Base-by-base conservation (phyloP, 441 rosid species). In the Populus hybrid region DNA sequence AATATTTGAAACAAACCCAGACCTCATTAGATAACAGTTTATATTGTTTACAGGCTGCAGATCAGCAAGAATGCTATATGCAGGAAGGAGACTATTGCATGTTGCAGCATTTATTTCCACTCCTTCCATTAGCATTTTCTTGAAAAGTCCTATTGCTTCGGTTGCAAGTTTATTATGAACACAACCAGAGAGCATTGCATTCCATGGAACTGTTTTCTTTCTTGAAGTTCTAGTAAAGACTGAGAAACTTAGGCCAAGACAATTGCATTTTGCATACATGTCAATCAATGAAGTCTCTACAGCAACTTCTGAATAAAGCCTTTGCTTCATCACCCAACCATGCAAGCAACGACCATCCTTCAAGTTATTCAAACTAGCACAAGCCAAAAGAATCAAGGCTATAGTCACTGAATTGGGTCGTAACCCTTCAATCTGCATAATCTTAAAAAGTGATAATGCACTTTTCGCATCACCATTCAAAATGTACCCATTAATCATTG, bases 271-370 rank as follows among this genome's bases (percentile, higher is more conserved):
- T 14, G 98, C 94, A 81, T 94, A 94, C 94, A 92, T 91, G 80
- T 93, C 97, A 80, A 93, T 89, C 83, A 93, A 83, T 42, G 97
- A 93, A 81, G 93, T 94, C 73, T 89, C 90, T 18, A 94, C 88
- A 67, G 78, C 88, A 65, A 94, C 83, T 68, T 91, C 85, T 32
- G 87, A 64, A 32, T 87, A 82, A 72, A 89, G 75, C 57, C 80
- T 81, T 74, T 86, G 86, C 87, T 88, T 93, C 75, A 90, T 82
- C 75, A 87, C 84, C 81, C 86, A 40, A 6, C 89, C 81, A 83
- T 94, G 97, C 85, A 94, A 83, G 79, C 92, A 94, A 80, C 84
- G 83, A 26, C 97, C 97, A 76, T 73, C 78, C 80, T 84, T 81
- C 59, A 88, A 78, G 83, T 81, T 77, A 74, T 87, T 86, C 76